phyloP scores from a whole-genome alignment of 192 early-diverging fungal genomes.

The Spinellus fusiger region DNA sequence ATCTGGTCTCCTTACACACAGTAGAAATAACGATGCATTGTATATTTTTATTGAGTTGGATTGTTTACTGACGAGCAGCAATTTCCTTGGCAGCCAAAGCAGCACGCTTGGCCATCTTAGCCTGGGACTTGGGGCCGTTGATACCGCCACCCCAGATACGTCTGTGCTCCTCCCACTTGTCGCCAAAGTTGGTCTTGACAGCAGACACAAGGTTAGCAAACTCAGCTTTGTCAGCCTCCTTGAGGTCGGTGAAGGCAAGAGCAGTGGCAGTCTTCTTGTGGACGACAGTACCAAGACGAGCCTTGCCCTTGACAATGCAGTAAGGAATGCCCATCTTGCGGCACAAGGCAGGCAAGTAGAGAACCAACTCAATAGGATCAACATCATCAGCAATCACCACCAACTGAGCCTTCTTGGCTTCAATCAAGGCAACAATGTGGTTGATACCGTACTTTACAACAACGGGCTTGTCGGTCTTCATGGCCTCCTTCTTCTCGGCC shows the following conservation, averaged over 20 bases:
- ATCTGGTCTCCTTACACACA: not conserved
- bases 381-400: slow-evolving; percentile 99
- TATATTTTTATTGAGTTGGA: too few relatives aligned
- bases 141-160: slow-evolving; percentile 98
- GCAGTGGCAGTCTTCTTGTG: slow-evolving; percentile 99
- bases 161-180: slow-evolving; percentile 89
- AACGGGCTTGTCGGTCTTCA: slow-evolving; percentile 84
- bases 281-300: slow-evolving; percentile 96
- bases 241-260: slow-evolving; percentile 89
- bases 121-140: slow-evolving; percentile 90
- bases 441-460: slow-evolving; percentile 99
- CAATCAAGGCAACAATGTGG: slow-evolving; percentile 96
- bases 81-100: slow-evolving; percentile 43
- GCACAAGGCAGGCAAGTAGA: slow-evolving; percentile 99
- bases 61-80: slow-evolving; percentile 36
- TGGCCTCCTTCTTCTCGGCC: slow-evolving; percentile 83
- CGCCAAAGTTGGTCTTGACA: slow-evolving; percentile 93
- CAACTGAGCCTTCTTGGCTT: slow-evolving; percentile 98
- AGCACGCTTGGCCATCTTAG: slow-evolving; percentile 74
- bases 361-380: slow-evolving; percentile 98
- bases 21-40: not conserved
- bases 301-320: slow-evolving; percentile 98
- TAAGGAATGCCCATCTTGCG: slow-evolving; percentile 99
- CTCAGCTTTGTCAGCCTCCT: slow-evolving; percentile 91
- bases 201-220: slow-evolving; percentile 82